Evolutionary conservation across 1,139 yeast genomes (phyloP).

Genomic region (Ogataea hybrid): DNA sequence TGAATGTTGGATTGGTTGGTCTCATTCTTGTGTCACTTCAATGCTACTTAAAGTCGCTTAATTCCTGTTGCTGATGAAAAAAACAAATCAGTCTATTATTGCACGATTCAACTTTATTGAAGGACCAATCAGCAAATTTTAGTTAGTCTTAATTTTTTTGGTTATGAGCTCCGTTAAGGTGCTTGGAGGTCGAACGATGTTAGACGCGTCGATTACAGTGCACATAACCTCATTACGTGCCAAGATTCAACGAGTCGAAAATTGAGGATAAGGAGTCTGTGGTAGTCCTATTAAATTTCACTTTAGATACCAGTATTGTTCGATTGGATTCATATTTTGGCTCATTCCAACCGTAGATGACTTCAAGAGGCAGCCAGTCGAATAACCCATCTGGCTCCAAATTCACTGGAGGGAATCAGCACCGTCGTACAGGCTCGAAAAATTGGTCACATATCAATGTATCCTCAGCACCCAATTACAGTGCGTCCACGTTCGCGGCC

Average conservation of each 20-base stretch:
- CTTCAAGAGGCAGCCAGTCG: constrained; percentile 4
- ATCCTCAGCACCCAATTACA: constrained; percentile 1
- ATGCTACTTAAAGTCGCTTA: neutral
- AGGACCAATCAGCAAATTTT: constrained; percentile 8
- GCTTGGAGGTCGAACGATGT: neutral
- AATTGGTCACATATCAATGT: constrained; percentile 10
- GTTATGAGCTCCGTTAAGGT: constrained; percentile 5
- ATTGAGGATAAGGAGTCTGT: too few relatives aligned
- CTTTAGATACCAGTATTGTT: too few relatives aligned
- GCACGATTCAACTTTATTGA: neutral
- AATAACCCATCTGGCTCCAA: constrained; percentile 1
- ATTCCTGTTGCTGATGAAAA: neutral
- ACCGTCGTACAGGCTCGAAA: constrained; percentile 22
- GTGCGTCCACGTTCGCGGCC: too few relatives aligned
- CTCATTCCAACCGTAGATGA: neutral
- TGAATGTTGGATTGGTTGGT: constrained; percentile 52
- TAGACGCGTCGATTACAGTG: constrained; percentile 5
- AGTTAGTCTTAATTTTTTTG: neutral
- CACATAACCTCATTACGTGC: constrained; percentile 1
- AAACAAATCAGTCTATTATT: neutral
- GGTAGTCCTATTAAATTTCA: too few relatives aligned
- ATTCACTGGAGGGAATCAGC: constrained; percentile 8
- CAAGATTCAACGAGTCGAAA: too few relatives aligned
- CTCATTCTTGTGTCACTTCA: constrained; percentile 41
- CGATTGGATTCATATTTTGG: too few relatives aligned